Evolutionary conservation across 108 stramenopile genomes (phyloP).

Genomic region (Pseudonitzschia pungens): DNA sequence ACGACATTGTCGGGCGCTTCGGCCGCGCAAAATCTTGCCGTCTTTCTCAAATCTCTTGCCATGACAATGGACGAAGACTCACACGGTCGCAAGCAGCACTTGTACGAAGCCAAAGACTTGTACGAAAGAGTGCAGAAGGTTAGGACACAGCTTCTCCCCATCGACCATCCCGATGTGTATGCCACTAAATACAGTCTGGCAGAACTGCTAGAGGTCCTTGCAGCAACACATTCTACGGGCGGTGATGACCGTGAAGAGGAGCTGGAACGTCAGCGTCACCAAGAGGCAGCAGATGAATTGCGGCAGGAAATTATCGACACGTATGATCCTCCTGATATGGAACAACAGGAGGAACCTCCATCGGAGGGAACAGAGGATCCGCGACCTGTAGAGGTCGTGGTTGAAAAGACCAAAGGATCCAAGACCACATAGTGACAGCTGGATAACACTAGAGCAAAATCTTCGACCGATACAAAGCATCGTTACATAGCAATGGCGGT

Average conservation of each 20-base stretch:
- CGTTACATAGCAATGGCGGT: too few species aligned
- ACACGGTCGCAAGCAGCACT: slow-evolving; percentile 22
- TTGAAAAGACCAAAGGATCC: slow-evolving; percentile 4
- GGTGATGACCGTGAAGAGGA: background rate
- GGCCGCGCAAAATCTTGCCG: slow-evolving; percentile 87
- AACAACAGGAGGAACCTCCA: slow-evolving; percentile 26
- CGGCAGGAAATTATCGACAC: slow-evolving; percentile 80
- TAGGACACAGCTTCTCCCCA: slow-evolving; percentile 50
- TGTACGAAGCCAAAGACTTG: slow-evolving; percentile 67
- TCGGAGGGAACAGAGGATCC: background rate
- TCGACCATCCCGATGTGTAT: slow-evolving; percentile 75
- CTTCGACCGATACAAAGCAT: too few species aligned
- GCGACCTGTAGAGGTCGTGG: background rate
- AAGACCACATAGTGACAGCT: background rate
- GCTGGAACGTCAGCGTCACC: slow-evolving; percentile 22
- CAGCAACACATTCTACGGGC: background rate
- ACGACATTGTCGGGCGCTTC: slow-evolving; percentile 76
- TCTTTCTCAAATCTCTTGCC: slow-evolving; percentile 75
- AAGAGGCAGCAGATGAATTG: slow-evolving; percentile 65
- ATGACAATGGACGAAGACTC: slow-evolving; percentile 37
- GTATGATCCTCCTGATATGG: slow-evolving; percentile 54
- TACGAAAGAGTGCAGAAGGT: slow-evolving; percentile 69
- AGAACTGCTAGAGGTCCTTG: slow-evolving; percentile 60
- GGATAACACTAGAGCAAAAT: too few species aligned
- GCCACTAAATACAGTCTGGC: slow-evolving; percentile 82